Conservation (phyloP, 371 early-diverging fungal genomes). For the Mucor ambiguus region DNA sequence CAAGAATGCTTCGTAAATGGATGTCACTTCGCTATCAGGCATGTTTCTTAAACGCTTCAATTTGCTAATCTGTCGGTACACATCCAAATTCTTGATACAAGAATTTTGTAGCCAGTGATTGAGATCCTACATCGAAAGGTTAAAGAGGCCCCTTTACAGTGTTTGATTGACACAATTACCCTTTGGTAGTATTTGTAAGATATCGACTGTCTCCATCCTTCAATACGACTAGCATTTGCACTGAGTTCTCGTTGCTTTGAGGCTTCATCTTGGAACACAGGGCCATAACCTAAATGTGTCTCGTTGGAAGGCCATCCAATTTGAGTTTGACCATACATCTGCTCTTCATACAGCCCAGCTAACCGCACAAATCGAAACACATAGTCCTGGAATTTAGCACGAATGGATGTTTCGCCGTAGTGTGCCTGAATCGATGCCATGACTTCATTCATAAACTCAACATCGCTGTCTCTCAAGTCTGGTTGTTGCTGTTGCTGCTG, state of each 20-base stretch:
- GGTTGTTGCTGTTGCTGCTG: slow-evolving; percentile 6
- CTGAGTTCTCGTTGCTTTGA: slow-evolving; percentile 65
- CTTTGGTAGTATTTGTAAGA: slow-evolving; percentile 69
- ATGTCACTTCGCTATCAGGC: slow-evolving; percentile 64
- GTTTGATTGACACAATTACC: slow-evolving; percentile 25
- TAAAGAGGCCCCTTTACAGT: background rate
- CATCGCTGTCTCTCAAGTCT: slow-evolving; percentile 46
- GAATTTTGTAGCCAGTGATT: slow-evolving; percentile 52
- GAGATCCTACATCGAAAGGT: slow-evolving; percentile 49
- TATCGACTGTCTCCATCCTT: slow-evolving; percentile 81
- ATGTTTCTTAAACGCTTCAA: slow-evolving; percentile 62
- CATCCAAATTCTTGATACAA: slow-evolving; percentile 68
- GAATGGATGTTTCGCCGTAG: slow-evolving; percentile 84
- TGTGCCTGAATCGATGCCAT: slow-evolving; percentile 80
- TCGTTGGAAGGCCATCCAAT: slow-evolving; percentile 53
- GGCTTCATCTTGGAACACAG: slow-evolving; percentile 73
- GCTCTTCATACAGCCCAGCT: slow-evolving; percentile 79
- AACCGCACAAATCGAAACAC: slow-evolving; percentile 82
- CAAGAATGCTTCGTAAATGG: slow-evolving; percentile 68
- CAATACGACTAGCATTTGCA: slow-evolving; percentile 75
- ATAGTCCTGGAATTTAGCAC: slow-evolving; percentile 87
- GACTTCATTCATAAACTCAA: slow-evolving; percentile 58
- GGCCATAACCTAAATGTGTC: slow-evolving; percentile 64
- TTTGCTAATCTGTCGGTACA: slow-evolving; percentile 67
- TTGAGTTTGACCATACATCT: slow-evolving; percentile 63